Conservation (phyloP, 805 yeast species). For the Ogataea methylovora region DNA sequence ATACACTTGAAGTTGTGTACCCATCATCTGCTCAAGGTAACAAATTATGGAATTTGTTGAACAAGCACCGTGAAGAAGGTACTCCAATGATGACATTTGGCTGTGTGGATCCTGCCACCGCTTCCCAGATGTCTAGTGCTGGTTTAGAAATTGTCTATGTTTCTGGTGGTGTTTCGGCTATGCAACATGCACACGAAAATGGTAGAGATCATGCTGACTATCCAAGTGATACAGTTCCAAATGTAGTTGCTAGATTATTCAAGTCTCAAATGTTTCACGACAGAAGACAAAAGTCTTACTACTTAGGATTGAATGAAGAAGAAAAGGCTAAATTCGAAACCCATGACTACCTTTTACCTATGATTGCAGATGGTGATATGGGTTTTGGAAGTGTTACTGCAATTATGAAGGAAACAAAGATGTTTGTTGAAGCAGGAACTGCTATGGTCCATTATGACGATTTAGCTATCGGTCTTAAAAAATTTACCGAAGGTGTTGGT, state of each 20-base stretch:
- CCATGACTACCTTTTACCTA: constrained; percentile 51
- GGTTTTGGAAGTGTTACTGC: constrained; percentile 60
- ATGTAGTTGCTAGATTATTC: constrained; percentile 52
- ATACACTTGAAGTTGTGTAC: constrained; percentile 33
- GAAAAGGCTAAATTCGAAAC: constrained; percentile 13
- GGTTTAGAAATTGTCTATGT: constrained; percentile 47
- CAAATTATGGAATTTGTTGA: constrained; percentile 39
- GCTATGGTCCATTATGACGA: constrained; percentile 62
- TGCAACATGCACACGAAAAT: constrained; percentile 56
- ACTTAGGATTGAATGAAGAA: constrained; percentile 4
- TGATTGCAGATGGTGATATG: constrained; percentile 61
- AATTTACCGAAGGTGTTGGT: constrained; percentile 59
- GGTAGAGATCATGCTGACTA: constrained; percentile 65
- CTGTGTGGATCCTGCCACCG: constrained; percentile 54
- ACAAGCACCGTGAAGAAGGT: constrained; percentile 30
- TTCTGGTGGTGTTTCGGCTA: constrained; percentile 55
- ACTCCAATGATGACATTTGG: constrained; percentile 53
- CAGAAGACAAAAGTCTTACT: constrained; percentile 22
- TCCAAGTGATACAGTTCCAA: constrained; percentile 65
- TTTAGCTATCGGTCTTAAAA: constrained; percentile 58
- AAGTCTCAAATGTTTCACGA: constrained; percentile 55
- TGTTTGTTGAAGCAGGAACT: constrained; percentile 62
- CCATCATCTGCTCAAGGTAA: constrained; percentile 47
- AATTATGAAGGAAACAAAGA: constrained; percentile 57
- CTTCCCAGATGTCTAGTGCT: constrained; percentile 43